Percentiles rank a stretch among this genome's conserved stretches.
phyloP scores from a whole-genome alignment of 2,329 filamentous ascomycete species.

The Xylaria sp. region DNA sequence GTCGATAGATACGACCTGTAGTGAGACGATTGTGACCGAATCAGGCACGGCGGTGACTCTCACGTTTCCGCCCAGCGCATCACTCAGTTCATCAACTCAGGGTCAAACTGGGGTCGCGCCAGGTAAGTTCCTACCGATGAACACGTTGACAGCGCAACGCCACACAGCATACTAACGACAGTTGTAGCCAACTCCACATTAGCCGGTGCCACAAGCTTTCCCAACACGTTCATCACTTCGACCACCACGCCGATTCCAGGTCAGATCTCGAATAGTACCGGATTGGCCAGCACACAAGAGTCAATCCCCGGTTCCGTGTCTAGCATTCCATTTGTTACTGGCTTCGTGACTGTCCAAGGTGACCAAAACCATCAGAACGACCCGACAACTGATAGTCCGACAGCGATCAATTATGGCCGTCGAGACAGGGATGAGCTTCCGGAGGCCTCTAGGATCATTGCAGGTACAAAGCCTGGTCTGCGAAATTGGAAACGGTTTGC shows the following conservation, averaged over 20 bases:
- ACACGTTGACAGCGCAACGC: neutral
- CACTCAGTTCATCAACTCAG: slow-evolving; percentile 21
- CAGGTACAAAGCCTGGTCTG: slow-evolving; percentile 13
- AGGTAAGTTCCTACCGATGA: slow-evolving; percentile 34
- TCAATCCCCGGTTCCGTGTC: slow-evolving; percentile 20
- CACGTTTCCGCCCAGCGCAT: slow-evolving; percentile 24
- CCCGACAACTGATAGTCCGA: neutral
- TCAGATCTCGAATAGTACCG: slow-evolving; percentile 22
- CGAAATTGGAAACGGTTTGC: slow-evolving; percentile 27
- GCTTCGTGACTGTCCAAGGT: slow-evolving; percentile 6
- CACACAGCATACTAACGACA: slow-evolving; percentile 24
- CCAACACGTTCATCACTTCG: slow-evolving; percentile 45
- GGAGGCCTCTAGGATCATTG: neutral
- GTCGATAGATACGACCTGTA: slow-evolving; percentile 36
- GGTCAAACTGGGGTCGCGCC: slow-evolving; percentile 21
- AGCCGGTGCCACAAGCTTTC: slow-evolving; percentile 22
- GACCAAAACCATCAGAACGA: slow-evolving; percentile 2
- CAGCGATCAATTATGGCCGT: slow-evolving; percentile 15
- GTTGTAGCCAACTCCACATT: slow-evolving; percentile 36
- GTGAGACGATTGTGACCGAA: slow-evolving; percentile 34
- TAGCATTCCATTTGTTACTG: slow-evolving; percentile 21
- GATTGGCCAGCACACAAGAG: slow-evolving; percentile 1
- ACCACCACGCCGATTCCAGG: slow-evolving; percentile 35
- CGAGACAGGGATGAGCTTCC: slow-evolving; percentile 20
- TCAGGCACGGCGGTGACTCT: slow-evolving; percentile 27